phyloP scores from a whole-genome alignment of 1,284 basidiomycete species.

The Cutaneotrichosporon mucoides region DNA sequence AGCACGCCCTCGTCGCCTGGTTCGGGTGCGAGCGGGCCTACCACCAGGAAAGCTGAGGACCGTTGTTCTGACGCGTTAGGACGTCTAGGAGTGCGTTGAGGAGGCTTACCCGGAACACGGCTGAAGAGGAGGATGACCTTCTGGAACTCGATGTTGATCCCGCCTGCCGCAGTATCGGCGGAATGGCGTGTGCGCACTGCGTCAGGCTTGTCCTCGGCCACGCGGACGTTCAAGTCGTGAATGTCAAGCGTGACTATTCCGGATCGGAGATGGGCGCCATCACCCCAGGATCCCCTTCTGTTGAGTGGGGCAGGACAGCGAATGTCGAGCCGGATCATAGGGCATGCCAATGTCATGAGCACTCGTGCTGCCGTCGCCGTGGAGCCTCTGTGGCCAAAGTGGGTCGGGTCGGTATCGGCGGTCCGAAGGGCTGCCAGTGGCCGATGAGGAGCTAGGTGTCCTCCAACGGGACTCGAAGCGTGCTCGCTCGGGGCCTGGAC shows the following conservation, averaged over 20 bases:
- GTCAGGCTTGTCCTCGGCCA: slow-evolving; percentile 12
- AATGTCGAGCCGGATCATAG: slow-evolving; percentile 41
- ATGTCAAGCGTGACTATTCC: slow-evolving; percentile 48
- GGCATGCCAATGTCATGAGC: slow-evolving; percentile 23
- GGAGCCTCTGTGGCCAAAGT: neutral
- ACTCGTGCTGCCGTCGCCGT: neutral
- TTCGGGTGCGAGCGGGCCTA: slow-evolving; percentile 41
- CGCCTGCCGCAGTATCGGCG: neutral
- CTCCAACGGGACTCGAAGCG: neutral
- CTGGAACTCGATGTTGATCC: slow-evolving; percentile 32
- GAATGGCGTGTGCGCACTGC: neutral
- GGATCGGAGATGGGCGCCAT: slow-evolving; percentile 41
- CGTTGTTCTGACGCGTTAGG: slow-evolving; percentile 21
- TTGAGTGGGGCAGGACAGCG: slow-evolving; percentile 46
- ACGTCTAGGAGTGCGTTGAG: too few species aligned
- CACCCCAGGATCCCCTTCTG: slow-evolving; percentile 41
- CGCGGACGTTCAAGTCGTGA: slow-evolving; percentile 25
- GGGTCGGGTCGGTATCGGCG: neutral
- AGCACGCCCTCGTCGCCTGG: slow-evolving; percentile 29
- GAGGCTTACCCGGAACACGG: slow-evolving; percentile 31
- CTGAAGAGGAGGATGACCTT: slow-evolving; percentile 44
- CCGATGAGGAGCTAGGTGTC: neutral
- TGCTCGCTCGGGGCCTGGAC: slow-evolving; percentile 16
- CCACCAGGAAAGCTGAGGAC: slow-evolving; percentile 37
- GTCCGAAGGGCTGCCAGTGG: slow-evolving; percentile 1